Evolutionary conservation across 805 yeast genomes (phyloP).

Genomic region (Danielia oregonensis): DNA sequence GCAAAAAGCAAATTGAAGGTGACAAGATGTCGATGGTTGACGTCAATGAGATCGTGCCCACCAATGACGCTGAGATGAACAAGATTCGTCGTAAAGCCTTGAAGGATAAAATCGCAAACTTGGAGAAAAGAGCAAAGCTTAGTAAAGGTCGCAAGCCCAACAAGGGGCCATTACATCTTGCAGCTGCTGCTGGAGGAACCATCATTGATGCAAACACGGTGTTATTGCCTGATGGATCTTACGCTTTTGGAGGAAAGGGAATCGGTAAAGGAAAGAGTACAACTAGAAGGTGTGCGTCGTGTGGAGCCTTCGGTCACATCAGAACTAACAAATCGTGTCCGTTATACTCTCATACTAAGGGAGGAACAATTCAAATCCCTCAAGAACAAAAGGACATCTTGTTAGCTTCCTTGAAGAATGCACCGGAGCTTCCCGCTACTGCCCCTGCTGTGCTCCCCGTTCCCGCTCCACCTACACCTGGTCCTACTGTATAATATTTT

Average conservation of each 20-base stretch:
- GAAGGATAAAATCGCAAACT: conserved; percentile 78
- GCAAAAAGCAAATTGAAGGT: conserved; percentile 63
- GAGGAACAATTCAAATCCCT: conserved; percentile 21
- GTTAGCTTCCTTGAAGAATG: conserved; percentile 14
- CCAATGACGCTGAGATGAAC: conserved; percentile 82
- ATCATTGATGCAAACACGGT: conserved; percentile 42
- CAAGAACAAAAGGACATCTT: conserved; percentile 18
- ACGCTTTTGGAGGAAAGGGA: conserved; percentile 58
- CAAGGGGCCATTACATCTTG: conserved; percentile 34
- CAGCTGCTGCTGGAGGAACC: conserved; percentile 42
- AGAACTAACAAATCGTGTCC: conserved; percentile 92
- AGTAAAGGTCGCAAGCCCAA: conserved; percentile 37
- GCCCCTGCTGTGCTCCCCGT: neutral
- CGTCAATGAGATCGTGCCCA: conserved; percentile 68
- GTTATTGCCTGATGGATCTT: conserved; percentile 40
- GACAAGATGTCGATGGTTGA: conserved; percentile 52
- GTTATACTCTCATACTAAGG: conserved; percentile 49
- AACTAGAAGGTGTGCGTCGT: conserved; percentile 84
- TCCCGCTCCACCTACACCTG: too few species aligned
- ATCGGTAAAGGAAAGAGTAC: conserved; percentile 69
- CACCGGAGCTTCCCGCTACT: conserved; percentile 4
- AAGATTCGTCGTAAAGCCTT: conserved; percentile 70
- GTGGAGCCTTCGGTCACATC: conserved; percentile 95
- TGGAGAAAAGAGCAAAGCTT: conserved; percentile 67
- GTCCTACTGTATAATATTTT: too few species aligned